These are phyloP conservation scores for Blepharisma japonicum DNA, from an alignment of 73 alveolate species.

Conservation along the genomic window DNA sequence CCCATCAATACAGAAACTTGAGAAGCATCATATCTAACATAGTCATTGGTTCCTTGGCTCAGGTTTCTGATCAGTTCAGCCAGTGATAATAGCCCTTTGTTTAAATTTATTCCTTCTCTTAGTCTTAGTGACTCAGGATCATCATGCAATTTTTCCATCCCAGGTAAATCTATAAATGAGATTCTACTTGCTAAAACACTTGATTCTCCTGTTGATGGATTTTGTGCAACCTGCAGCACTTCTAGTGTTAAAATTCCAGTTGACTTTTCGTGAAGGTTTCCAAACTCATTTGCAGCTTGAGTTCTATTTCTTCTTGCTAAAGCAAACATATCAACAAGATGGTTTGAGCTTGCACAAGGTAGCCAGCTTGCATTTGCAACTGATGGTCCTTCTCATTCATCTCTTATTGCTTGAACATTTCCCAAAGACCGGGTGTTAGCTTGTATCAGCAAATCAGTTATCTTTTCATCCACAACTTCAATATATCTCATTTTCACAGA, in stretches of 20 bases:
- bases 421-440: conserved; percentile 34
- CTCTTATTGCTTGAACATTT: conserved; percentile 55
- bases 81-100: conserved; percentile 79
- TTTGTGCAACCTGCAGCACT: conserved; percentile 76
- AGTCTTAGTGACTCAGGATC: conserved; percentile 92
- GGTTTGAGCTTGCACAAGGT: conserved; percentile 79
- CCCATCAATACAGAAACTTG: conserved; percentile 77
- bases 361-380: conserved; percentile 93
- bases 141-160: conserved; percentile 92
- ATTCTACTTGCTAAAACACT: conserved; percentile 76
- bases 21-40: conserved; percentile 86
- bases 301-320: conserved; percentile 83
- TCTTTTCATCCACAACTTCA: conserved; percentile 96
- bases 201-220: conserved; percentile 78
- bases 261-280: conserved; percentile 83
- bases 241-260: conserved; percentile 90
- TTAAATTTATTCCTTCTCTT: conserved; percentile 83
- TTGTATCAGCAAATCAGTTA: conserved; percentile 85
- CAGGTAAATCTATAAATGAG: conserved; percentile 90
- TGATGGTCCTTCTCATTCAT: conserved; percentile 96
- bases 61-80: conserved; percentile 84
- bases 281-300: conserved; percentile 87
- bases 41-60: conserved; percentile 86
- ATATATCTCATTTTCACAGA: conserved; percentile 89
- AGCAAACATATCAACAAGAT: conserved; percentile 86